Conservation (phyloP, 768 basidiomycete genomes). For the Xerocomellus amylosporus region DNA sequence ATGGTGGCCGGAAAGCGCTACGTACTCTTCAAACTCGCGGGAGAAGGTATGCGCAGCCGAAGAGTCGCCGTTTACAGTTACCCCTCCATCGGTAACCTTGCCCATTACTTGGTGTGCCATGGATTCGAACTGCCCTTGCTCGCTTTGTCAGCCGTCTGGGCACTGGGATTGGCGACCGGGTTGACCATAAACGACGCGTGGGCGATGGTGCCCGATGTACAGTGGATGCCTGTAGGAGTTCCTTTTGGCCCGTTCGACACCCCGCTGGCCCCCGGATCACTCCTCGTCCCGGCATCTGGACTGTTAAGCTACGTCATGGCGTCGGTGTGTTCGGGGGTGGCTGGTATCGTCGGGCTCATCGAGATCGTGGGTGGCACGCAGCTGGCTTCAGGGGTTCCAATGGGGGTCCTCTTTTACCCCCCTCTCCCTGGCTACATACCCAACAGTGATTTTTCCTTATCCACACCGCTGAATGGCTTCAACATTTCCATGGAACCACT, state of each 20-base stretch:
- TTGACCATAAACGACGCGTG: conserved; percentile 13
- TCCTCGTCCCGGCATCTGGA: not conserved
- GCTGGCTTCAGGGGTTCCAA: not conserved
- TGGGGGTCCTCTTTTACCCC: conserved; percentile 13
- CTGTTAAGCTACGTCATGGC: conserved; percentile 1
- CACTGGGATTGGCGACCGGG: conserved; percentile 8
- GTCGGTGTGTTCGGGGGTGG: conserved; percentile 1
- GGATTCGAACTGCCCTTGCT: conserved; percentile 12
- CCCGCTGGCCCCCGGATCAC: not conserved
- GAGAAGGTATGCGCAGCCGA: conserved; percentile 10
- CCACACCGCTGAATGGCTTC: conserved; percentile 14
- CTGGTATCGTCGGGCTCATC: conserved; percentile 4
- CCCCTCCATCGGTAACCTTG: conserved; percentile 12
- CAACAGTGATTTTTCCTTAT: not conserved
- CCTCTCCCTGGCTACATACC: not conserved
- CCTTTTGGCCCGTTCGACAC: too few species aligned
- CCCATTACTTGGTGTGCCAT: not conserved
- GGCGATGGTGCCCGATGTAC: not conserved
- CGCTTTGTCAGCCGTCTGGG: conserved; percentile 9
- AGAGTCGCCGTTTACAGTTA: conserved; percentile 13
- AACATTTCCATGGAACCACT: conserved; percentile 13
- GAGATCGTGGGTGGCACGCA: not conserved
- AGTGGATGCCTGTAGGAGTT: too few species aligned
- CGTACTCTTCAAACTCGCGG: conserved; percentile 12
- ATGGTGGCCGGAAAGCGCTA: conserved; percentile 17